Evolutionary conservation across 73 alveolate genomes (phyloP).

Genomic region (Symbiodinium natans): DNA sequence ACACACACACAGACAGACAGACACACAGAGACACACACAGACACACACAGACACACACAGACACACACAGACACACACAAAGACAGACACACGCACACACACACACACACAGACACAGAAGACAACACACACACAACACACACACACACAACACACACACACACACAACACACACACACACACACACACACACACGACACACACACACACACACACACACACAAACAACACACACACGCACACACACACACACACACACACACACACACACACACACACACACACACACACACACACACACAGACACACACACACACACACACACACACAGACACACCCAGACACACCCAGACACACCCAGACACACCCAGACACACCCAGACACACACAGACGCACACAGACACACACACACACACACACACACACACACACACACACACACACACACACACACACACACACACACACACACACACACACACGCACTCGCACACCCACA

Average conservation of each 20-base stretch:
- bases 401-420: background rate
- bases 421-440: background rate
- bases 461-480: background rate
- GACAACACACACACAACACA: too few species aligned
- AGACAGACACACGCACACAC: too few species aligned
- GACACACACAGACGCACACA: too few species aligned
- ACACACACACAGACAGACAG: background rate
- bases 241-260: background rate
- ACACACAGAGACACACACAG: background rate
- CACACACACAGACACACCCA: too few species aligned
- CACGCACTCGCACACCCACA: background rate
- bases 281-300: background rate
- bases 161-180: too few species aligned
- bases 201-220: too few species aligned
- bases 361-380: too few species aligned
- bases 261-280: background rate
- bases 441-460: background rate
- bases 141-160: too few species aligned
- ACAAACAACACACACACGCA: too few species aligned
- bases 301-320: background rate
- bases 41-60: background rate
- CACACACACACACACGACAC: too few species aligned
- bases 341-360: too few species aligned
- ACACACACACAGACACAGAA: too few species aligned
- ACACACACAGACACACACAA: background rate